A percentile compares a stretch with the other conserved stretches of the same genome.
These are phyloP conservation scores for Leptographium lundbergii DNA, from an alignment of 2,329 filamentous ascomycete species.

Conservation along the genomic window DNA sequence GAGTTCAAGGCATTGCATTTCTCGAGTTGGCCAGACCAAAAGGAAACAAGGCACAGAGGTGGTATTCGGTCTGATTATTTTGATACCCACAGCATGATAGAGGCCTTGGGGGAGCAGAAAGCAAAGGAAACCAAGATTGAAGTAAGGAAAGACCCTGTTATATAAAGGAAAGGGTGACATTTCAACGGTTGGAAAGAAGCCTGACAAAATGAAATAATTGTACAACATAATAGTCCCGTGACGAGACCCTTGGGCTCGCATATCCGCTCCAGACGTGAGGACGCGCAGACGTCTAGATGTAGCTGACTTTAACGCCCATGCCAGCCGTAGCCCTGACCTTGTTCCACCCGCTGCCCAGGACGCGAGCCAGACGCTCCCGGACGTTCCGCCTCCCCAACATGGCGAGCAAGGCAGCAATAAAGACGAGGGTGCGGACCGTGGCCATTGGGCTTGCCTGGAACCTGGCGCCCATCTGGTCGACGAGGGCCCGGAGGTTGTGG, in stretches of 20 bases:
- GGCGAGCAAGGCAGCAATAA: conserved; percentile 65
- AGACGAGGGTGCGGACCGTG: conserved; percentile 55
- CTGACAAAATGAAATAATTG: neutral
- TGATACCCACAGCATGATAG: conserved; percentile 5
- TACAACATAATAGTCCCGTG: neutral
- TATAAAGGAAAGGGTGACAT: neutral
- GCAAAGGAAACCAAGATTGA: neutral
- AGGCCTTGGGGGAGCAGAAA: neutral
- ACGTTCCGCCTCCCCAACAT: conserved; percentile 64
- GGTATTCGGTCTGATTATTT: neutral
- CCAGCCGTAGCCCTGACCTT: conserved; percentile 77
- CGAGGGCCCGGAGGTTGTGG: conserved; percentile 34
- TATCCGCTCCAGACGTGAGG: neutral
- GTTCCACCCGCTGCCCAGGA: conserved; percentile 60
- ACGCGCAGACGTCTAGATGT: conserved; percentile 48
- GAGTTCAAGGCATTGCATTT: neutral
- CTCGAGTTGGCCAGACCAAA: neutral
- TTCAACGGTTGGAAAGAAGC: neutral
- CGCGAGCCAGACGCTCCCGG: conserved; percentile 57
- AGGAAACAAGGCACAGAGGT: neutral
- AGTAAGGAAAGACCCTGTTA: neutral
- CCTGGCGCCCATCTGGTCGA: conserved; percentile 36
- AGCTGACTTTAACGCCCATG: conserved; percentile 96
- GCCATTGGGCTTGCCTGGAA: conserved; percentile 45
- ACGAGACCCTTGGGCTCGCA: neutral